Conservation (phyloP, 805 yeast species). For the Metschnikowia noctiluminum region DNA sequence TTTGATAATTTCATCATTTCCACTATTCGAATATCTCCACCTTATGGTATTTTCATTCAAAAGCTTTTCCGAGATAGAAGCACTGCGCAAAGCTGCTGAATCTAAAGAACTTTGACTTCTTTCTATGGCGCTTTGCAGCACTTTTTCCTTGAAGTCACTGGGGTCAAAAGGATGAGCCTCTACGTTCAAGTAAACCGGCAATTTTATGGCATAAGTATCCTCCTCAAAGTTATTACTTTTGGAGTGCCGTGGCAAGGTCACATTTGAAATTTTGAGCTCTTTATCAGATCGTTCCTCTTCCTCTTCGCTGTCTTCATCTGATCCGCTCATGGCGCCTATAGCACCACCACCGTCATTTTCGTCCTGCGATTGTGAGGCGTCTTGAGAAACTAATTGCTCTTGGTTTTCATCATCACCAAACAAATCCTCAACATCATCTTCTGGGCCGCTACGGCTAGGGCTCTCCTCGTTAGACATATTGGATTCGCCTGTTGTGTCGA, state of each 20-base stretch:
- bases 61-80: constrained; percentile 54
- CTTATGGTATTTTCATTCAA: constrained; percentile 82
- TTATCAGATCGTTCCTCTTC: constrained; percentile 33
- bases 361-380: constrained; percentile 12
- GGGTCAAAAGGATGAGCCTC: constrained; percentile 90
- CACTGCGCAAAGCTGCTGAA: constrained; percentile 45
- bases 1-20: constrained; percentile 67
- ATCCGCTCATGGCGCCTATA: constrained; percentile 8
- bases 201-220: constrained; percentile 49
- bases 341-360: background rate
- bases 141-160: constrained; percentile 51
- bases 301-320: constrained; percentile 24
- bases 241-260: constrained; percentile 50
- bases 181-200: constrained; percentile 80
- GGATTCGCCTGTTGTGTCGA: background rate
- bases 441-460: constrained; percentile 15
- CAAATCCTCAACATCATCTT: constrained; percentile 32
- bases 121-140: constrained; percentile 33
- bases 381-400: constrained; percentile 10
- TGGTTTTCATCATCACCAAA: constrained; percentile 32
- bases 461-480: constrained; percentile 27
- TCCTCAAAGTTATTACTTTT: constrained; percentile 32
- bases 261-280: constrained; percentile 34
- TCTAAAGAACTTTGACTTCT: constrained; percentile 27
- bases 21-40: constrained; percentile 86